Base-by-base conservation (phyloP, 2,329 filamentous ascomycete species). In the Hypoxylon sp. region DNA sequence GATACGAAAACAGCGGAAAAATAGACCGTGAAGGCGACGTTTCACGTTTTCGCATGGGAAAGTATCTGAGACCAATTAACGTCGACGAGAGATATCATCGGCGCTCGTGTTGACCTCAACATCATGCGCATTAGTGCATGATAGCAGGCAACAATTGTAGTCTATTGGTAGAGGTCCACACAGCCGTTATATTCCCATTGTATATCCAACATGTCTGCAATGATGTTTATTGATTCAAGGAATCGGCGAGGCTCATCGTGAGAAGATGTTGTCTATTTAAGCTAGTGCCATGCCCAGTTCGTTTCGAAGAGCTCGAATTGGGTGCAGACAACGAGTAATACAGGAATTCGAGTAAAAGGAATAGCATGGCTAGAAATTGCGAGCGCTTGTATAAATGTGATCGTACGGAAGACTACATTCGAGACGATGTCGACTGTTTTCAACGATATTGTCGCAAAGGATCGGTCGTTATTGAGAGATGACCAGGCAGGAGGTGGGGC, bases 401-500 rank as follows among this genome's bases (percentile, higher is more conserved):
- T 47, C 27, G 35, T 19, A 19, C 16, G 21, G 23, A 16, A 23
- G 9, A 7, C 23, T 25, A 9, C 26, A 25, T 9, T 13, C 21
- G 41, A 23, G n/a, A 36, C 35, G 25, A 17, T 4, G 26, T n/a
- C 13, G 13, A 21, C 16, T 31, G 15, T 42, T 17, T 15, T 29
- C 19, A 19, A 25, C 41, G 50, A 45, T 42, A 55, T 31, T 15
- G 17, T 47, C 35, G 37, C 23, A 48, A 44, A 44, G 20, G 21
- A 40, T 47, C 40, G 25, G 32, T 47, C 11, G 52, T 51, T 32
- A 42, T 44, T 37, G 27, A 25, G 20, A 56, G 26, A 30, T 54
- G 41, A 21, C 50, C 36, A 37, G 46, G 34, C 31, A 21, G 42
- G 35, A 55, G 42, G 60, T 61, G 59, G 60, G 60, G 60, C 50